phyloP scores from a whole-genome alignment of 345 rosid genomes.

The Melaleuca quinquenervia region DNA sequence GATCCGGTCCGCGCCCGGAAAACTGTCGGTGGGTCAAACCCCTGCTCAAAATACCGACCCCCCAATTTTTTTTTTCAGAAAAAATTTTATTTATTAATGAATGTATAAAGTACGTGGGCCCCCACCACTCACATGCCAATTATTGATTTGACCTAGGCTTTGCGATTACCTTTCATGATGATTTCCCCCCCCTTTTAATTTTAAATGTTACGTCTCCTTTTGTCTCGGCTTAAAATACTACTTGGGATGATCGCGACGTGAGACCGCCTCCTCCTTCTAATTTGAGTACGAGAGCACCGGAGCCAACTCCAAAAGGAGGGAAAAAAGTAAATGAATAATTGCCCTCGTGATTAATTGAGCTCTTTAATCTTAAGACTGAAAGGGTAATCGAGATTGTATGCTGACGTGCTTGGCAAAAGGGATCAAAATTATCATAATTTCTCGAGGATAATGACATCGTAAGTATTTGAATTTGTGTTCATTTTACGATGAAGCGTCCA shows the following conservation, averaged over 20 bases:
- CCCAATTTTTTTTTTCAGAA: too few relatives aligned
- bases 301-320: neutral
- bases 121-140: neutral
- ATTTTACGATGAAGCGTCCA: neutral
- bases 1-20: neutral
- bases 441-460: rapidly evolving
- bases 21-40: slow-evolving; percentile 3
- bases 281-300: neutral
- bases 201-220: too few relatives aligned
- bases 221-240: neutral
- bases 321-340: neutral
- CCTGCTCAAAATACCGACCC: neutral
- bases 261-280: neutral
- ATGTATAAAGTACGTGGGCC: neutral
- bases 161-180: neutral
- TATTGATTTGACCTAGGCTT: neutral
- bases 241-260: neutral
- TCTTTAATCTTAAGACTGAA: neutral
- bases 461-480: neutral
- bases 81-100: neutral
- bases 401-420: neutral
- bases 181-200: neutral
- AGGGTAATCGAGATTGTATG: neutral
- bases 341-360: neutral
- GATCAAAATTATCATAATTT: neutral